Evolutionary conservation across 345 rosid genomes (phyloP), one percentile per base, ranked within the genome.

Genomic region (Luvunga scandens): DNA sequence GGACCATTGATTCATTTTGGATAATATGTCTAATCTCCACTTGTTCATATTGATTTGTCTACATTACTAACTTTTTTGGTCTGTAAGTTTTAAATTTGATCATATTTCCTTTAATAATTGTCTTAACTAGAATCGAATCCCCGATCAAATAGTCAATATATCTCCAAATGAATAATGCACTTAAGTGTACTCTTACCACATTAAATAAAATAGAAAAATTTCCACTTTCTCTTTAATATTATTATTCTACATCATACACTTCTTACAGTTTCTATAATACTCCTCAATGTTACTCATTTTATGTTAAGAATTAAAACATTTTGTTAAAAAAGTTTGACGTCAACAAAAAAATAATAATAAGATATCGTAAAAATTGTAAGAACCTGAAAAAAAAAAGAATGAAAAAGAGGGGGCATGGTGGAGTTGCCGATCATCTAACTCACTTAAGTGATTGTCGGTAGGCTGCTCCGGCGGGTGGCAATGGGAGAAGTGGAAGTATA

Each of bases 401-500:
- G 16, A 13, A 45, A 45, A 45, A 42, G 1, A 42, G 14, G 50
- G 13, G 13, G 50, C 50, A 13, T 13, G 50, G 50, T 45, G 16
- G 36, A 57, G 76, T 9, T 1, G 53, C 66, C 27, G 25, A 70
- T 66, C 31, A 77, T 79, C 39, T 33, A 75, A 77, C 62, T 57
- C 76, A 64, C 57, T 18, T 2, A 25, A 74, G 65, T 80, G 62
- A 67, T 64, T 81, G 87, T 76, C 83, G 83, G 85, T 55, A 76
- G 76, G 64, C 56, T 9, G 60, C 62, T 78, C 78, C 69, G 77
- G 81, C 79, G 45, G 85, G 82, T 81, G 82, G 76, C 76, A 30
- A 78, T 42, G 38, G 12, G 33, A 69, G 36, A 75, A 60, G 6
- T 22, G 75, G 36, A 57, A 61, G 19, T 38, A 5, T 7, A 19